Conservation (phyloP, 352 stramenopile genomes). For the Pythium plurisporium region DNA sequence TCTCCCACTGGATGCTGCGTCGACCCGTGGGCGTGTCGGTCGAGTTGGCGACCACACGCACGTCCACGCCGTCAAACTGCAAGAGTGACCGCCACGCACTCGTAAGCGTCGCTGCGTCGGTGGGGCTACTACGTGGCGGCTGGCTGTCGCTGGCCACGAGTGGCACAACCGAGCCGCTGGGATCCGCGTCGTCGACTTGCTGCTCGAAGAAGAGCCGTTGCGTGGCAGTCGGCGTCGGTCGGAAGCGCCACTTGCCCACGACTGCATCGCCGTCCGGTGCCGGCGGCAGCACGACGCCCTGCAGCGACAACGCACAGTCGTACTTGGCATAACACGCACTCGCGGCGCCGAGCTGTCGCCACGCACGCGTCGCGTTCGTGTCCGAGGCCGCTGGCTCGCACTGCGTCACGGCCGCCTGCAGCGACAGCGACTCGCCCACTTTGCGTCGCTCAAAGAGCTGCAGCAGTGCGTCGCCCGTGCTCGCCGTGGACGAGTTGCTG, state of each 20-base stretch:
- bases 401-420: constrained; percentile 28
- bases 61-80: constrained; percentile 36
- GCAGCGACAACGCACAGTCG: constrained; percentile 36
- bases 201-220: constrained; percentile 40
- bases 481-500: not conserved
- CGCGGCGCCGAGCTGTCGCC: constrained; percentile 45
- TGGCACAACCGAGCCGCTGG: constrained; percentile 5
- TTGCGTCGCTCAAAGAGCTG: constrained; percentile 28
- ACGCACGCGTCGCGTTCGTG: constrained; percentile 22
- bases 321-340: constrained; percentile 47
- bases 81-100: constrained; percentile 27
- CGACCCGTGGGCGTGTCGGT: not conserved
- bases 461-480: constrained; percentile 35
- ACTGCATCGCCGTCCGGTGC: constrained; percentile 6
- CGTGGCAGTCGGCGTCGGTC: not conserved
- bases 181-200: constrained; percentile 10
- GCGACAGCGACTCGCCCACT: constrained; percentile 24
- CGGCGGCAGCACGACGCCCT: constrained; percentile 29
- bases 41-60: constrained; percentile 17
- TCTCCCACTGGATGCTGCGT: constrained; percentile 11
- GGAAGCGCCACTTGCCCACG: constrained; percentile 35
- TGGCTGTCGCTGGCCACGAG: constrained; percentile 12
- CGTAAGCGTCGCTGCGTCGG: constrained; percentile 21
- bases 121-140: constrained; percentile 12
- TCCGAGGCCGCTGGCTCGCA: constrained; percentile 29